Percentiles rank a stretch among this genome's conserved stretches.
phyloP scores from a whole-genome alignment of 805 yeast genomes.

The Monosporozyma aerobia region DNA sequence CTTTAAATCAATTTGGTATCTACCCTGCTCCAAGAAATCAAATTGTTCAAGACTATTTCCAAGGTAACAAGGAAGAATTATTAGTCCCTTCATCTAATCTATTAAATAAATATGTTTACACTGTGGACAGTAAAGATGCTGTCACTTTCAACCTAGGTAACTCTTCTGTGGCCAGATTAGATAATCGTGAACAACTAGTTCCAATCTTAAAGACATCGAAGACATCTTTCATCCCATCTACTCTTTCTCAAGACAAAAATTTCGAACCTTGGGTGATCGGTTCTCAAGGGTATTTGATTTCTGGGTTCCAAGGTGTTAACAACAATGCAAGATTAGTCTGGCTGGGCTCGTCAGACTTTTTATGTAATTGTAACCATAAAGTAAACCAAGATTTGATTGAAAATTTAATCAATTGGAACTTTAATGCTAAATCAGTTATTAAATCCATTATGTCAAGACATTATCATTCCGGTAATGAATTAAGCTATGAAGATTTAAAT shows the following conservation, averaged over 20 bases:
- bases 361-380: slow-evolving; percentile 33
- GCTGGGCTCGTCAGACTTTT: slow-evolving; percentile 61
- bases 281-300: slow-evolving; percentile 64
- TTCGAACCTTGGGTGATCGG: slow-evolving; percentile 68
- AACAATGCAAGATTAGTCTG: slow-evolving; percentile 72
- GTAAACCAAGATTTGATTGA: slow-evolving; percentile 35
- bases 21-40: slow-evolving; percentile 72
- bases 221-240: slow-evolving; percentile 45
- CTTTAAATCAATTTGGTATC: slow-evolving; percentile 74
- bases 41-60: slow-evolving; percentile 57
- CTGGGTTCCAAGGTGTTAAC: slow-evolving; percentile 67
- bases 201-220: slow-evolving; percentile 63
- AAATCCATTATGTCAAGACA: slow-evolving; percentile 48
- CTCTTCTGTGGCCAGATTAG: slow-evolving; percentile 63
- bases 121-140: slow-evolving; percentile 1
- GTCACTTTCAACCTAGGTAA: slow-evolving; percentile 25
- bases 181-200: slow-evolving; percentile 57
- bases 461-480: slow-evolving; percentile 35
- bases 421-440: slow-evolving; percentile 59
- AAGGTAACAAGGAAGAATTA: slow-evolving; percentile 10
- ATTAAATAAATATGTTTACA: slow-evolving; percentile 6
- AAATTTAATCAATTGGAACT: slow-evolving; percentile 58
- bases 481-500: slow-evolving; percentile 33
- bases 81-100: slow-evolving; percentile 11
- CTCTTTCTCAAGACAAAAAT: slow-evolving; percentile 9